Evolutionary conservation across 345 rosid species (phyloP).

Genomic region (Odontarrhena argentea): DNA sequence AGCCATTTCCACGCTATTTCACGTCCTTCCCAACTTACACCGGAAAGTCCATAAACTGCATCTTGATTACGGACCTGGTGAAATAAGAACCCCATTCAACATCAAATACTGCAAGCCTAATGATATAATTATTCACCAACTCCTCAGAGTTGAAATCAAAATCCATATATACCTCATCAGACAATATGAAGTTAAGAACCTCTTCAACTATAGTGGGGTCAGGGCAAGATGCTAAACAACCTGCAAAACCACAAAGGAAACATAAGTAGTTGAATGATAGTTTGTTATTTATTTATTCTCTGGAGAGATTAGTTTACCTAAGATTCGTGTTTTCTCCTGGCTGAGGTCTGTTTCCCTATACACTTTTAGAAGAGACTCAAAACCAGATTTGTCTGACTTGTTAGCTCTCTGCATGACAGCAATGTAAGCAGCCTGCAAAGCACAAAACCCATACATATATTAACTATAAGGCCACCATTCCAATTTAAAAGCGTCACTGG

Average conservation of each 20-base stretch:
- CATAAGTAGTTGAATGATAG: not conserved
- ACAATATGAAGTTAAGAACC: slow-evolving; percentile 69
- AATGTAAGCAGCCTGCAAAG: slow-evolving; percentile 80
- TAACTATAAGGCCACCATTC: not conserved
- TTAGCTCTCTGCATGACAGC: slow-evolving; percentile 81
- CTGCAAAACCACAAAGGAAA: slow-evolving; percentile 42
- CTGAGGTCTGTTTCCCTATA: slow-evolving; percentile 95
- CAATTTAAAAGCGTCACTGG: not conserved
- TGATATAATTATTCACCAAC: not conserved
- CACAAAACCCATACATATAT: slow-evolving; percentile 20
- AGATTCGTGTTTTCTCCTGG: slow-evolving; percentile 93
- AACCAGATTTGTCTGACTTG: slow-evolving; percentile 62
- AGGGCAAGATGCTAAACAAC: slow-evolving; percentile 69
- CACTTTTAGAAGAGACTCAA: slow-evolving; percentile 74
- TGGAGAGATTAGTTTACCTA: slow-evolving; percentile 48
- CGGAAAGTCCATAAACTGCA: slow-evolving; percentile 71
- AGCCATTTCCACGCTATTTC: slow-evolving; percentile 96
- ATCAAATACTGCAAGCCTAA: slow-evolving; percentile 15
- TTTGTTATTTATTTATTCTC: slow-evolving; percentile 1
- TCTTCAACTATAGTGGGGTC: slow-evolving; percentile 66
- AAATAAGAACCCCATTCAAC: slow-evolving; percentile 13
- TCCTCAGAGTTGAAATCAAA: not conserved
- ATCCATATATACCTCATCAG: slow-evolving; percentile 66
- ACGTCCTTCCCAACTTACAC: slow-evolving; percentile 74
- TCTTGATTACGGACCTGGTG: slow-evolving; percentile 88